phyloP scores from a whole-genome alignment of 2,329 filamentous ascomycete species.

The Cadophora gregata region DNA sequence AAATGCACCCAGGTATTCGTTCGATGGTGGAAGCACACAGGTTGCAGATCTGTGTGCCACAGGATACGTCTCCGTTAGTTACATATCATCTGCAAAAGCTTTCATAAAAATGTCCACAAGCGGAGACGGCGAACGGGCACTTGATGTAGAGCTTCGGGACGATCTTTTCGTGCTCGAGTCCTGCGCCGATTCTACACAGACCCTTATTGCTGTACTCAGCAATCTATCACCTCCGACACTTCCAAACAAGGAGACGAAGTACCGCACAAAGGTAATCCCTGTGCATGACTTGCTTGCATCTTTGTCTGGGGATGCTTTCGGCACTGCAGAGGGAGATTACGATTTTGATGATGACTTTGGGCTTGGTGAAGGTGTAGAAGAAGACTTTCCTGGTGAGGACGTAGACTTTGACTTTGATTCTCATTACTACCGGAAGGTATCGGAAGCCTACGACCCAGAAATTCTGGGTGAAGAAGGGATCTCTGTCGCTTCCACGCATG shows the following conservation, averaged over 20 bases:
- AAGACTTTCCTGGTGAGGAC: conserved; percentile 50
- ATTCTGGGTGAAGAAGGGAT: conserved; percentile 47
- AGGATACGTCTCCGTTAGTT: conserved; percentile 87
- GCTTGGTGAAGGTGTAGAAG: conserved; percentile 53
- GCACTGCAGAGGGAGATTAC: conserved; percentile 63
- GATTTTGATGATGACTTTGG: conserved; percentile 70
- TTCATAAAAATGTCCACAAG: conserved; percentile 63
- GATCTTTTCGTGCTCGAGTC: conserved; percentile 90
- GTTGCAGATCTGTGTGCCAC: conserved; percentile 63
- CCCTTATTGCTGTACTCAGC: conserved; percentile 78
- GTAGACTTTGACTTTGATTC: conserved; percentile 51
- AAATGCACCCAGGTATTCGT: conserved; percentile 39
- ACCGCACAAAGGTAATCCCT: conserved; percentile 84
- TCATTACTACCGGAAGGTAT: conserved; percentile 53
- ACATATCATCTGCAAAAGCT: conserved; percentile 81
- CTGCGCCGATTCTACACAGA: conserved; percentile 96
- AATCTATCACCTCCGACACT: conserved; percentile 83
- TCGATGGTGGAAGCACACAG: conserved; percentile 50
- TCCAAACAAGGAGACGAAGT: conserved; percentile 83
- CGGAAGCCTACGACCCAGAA: conserved; percentile 36
- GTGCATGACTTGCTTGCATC: conserved; percentile 89
- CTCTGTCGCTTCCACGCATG: conserved; percentile 37
- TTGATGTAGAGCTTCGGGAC: conserved; percentile 84
- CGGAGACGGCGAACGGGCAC: conserved; percentile 64
- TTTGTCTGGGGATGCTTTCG: conserved; percentile 85